Conservation (phyloP, 1,284 basidiomycete genomes). For the Ceratobasidium sp. region DNA sequence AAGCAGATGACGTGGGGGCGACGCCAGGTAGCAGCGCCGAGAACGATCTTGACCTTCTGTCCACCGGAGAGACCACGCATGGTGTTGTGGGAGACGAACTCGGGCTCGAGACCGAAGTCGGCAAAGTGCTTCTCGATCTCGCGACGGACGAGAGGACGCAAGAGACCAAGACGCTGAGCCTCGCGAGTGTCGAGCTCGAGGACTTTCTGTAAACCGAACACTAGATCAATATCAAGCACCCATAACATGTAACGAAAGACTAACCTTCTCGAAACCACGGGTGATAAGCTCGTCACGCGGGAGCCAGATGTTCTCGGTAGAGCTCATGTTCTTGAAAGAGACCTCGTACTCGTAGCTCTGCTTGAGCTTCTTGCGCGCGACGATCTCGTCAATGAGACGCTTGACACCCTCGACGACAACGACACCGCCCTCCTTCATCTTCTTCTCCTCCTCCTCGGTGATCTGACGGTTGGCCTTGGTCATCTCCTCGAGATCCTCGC, state of each 20-base stretch:
- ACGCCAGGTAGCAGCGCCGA: slow-evolving; percentile 98
- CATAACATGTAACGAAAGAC: slow-evolving; percentile 48
- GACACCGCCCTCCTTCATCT: slow-evolving; percentile 95
- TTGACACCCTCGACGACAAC: slow-evolving; percentile 94
- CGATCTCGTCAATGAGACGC: slow-evolving; percentile 93
- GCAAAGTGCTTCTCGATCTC: slow-evolving; percentile 99
- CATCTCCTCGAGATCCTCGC: slow-evolving; percentile 98
- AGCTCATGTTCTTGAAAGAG: slow-evolving; percentile 91
- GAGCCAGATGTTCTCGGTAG: slow-evolving; percentile 97
- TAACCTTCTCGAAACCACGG: slow-evolving; percentile 95
- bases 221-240: slow-evolving; percentile 48
- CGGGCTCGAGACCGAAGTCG: slow-evolving; percentile 95
- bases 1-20: slow-evolving; percentile 97
- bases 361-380: slow-evolving; percentile 96
- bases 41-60: slow-evolving; percentile 99
- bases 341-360: slow-evolving; percentile 99
- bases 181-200: slow-evolving; percentile 97
- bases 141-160: slow-evolving; percentile 95
- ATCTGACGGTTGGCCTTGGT: slow-evolving; percentile 90
- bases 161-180: slow-evolving; percentile 95
- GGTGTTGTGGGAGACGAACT: slow-evolving; percentile 96
- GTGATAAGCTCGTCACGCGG: slow-evolving; percentile 96
- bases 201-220: slow-evolving; percentile 74
- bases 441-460: slow-evolving; percentile 88
- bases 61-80: slow-evolving; percentile 99